Evolutionary conservation across 1,139 yeast genomes (phyloP).

Genomic region (Taphrina communis): DNA sequence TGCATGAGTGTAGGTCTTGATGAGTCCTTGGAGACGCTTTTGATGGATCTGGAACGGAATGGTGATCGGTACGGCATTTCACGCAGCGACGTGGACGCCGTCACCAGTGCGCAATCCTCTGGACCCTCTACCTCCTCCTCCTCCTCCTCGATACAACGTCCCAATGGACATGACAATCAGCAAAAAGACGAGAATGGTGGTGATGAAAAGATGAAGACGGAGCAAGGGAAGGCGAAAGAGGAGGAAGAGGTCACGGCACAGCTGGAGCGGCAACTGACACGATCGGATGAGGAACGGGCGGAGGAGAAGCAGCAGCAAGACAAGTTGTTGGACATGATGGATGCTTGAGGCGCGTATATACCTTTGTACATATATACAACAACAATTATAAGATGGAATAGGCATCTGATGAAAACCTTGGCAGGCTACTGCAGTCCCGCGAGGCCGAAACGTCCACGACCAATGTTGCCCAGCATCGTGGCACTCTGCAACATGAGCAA

Average conservation of each 20-base stretch:
- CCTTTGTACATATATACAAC: no score
- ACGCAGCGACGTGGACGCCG: background rate
- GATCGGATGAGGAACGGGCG: background rate
- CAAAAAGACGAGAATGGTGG: background rate
- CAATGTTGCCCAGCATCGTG: slow-evolving; percentile 5
- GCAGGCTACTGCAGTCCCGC: slow-evolving; percentile 9
- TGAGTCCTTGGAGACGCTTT: slow-evolving; percentile 11
- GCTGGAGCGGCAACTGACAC: background rate
- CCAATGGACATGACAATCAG: background rate
- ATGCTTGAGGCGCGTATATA: slow-evolving; percentile 2
- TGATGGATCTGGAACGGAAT: background rate
- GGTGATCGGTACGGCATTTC: slow-evolving; percentile 3
- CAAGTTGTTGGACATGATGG: slow-evolving; percentile 22
- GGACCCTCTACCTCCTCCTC: background rate
- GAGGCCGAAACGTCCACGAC: slow-evolving; percentile 22
- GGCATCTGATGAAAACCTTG: no score
- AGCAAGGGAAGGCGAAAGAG: background rate
- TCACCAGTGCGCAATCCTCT: background rate
- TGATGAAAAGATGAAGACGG: background rate
- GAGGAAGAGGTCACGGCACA: background rate
- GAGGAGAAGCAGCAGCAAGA: slow-evolving; percentile 6
- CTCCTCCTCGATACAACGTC: background rate
- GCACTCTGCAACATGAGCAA: slow-evolving; percentile 27
- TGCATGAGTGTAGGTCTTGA: slow-evolving; percentile 14
- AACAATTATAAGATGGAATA: no score